Evolutionary conservation across 2,329 filamentous ascomycete genomes (phyloP), one percentile per base, ranked within the genome.

Genomic region (Botrytis fabae): DNA sequence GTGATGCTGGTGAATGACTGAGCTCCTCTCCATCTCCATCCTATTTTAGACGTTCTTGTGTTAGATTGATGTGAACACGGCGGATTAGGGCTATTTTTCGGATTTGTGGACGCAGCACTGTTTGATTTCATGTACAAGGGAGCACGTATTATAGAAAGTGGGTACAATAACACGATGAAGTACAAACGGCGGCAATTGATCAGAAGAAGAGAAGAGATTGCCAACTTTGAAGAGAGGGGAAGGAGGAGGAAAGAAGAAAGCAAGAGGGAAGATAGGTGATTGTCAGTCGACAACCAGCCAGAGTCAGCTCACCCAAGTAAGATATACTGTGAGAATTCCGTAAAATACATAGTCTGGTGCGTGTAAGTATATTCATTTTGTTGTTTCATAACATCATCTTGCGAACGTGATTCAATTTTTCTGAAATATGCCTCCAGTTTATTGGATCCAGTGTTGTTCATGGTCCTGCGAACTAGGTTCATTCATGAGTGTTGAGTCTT

Each of bases 71-170:
- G 40, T 54, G 18, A 35, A 68, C 28, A 57, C 48, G 54, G 35
- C 48, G 48, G 38, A 69, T 42, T 57, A 69, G 48, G 65, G 38
- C 65, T 68, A 51, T 57, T 51, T 69, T 69, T 38, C 48, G 38
- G 65, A 69, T 57, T 38, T 69, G 40, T 59, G 38, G 38, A 38
- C 38, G 38, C 38, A 38, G 7, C 57, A 57, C 65, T 42, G 35
- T 42, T 68, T 32, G 38, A 68, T 68, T 38, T 68, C 48, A 57
- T 42, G 65, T 57, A 32, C 65, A 69, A 57, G 65, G 48, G 48
- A 59, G 48, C 28, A 57, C 28, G 46, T 69, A 18, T 57, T 2
- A 9, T 57, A 25, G 51, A 57, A 69, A 69, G 65, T 69, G 48
- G 65, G 48, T 69, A 69, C n/a, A 42, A 57, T 25, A 42, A 69